Percentiles rank a stretch among this genome's conserved stretches.
Conservation (phyloP, 169 alveolate genomes). For the Eimeria necatrix region DNA sequence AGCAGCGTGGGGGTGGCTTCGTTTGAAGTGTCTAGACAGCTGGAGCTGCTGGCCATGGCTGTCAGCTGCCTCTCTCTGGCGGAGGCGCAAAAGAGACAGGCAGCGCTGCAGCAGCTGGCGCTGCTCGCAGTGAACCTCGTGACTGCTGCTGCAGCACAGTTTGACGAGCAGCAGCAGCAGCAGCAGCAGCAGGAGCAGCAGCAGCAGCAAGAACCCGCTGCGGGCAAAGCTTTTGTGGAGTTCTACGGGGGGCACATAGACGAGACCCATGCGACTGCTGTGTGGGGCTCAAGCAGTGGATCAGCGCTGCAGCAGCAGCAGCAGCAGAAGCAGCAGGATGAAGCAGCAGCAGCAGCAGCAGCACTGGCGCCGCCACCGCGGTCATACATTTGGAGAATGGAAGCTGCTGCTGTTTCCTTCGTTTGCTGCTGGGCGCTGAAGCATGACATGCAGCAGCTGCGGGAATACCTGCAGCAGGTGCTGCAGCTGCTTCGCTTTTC, state of each 20-base stretch:
- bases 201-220: neutral
- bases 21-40: conserved; percentile 59
- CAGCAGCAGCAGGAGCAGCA: conserved; percentile 53
- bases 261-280: conserved; percentile 23
- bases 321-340: neutral
- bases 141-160: neutral
- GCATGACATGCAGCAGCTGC: conserved; percentile 57
- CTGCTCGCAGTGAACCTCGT: conserved; percentile 13
- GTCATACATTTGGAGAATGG: conserved; percentile 11
- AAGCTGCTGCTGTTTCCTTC: conserved; percentile 43
- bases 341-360: conserved; percentile 55
- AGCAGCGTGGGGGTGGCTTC: conserved; percentile 10
- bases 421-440: conserved; percentile 57
- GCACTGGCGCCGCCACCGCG: conserved; percentile 19
- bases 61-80: conserved; percentile 43
- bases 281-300: conserved; percentile 12
- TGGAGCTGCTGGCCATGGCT: conserved; percentile 70
- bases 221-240: neutral
- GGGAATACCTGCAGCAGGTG: conserved; percentile 21
- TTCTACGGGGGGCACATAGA: conserved; percentile 29
- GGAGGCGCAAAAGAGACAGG: neutral
- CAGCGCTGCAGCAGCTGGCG: conserved; percentile 44
- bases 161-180: conserved; percentile 39
- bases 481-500: conserved; percentile 40
- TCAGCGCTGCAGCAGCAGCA: conserved; percentile 54